Conservation (phyloP, 495 filamentous ascomycete species). For the Diplogelasinospora grovesii region DNA sequence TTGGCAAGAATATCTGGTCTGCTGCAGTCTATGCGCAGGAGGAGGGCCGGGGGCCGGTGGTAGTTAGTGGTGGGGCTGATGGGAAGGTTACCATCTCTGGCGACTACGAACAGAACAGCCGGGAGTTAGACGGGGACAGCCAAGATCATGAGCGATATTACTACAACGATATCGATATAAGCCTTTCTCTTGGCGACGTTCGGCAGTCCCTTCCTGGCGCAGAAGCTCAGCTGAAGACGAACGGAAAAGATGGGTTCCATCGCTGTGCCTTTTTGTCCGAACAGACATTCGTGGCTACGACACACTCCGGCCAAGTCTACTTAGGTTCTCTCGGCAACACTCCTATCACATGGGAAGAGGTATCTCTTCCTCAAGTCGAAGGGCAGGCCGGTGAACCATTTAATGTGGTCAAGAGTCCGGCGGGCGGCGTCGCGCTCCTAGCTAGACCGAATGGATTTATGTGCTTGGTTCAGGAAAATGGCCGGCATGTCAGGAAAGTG, state of each 20-base stretch:
- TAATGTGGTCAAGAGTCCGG: slow-evolving; percentile 34
- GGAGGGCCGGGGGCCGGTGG: slow-evolving; percentile 22
- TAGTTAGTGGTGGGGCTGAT: slow-evolving; percentile 87
- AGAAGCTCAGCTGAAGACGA: slow-evolving; percentile 1
- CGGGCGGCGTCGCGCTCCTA: slow-evolving; percentile 38
- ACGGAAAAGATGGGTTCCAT: slow-evolving; percentile 46
- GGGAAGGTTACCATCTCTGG: slow-evolving; percentile 48
- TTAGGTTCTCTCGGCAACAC: slow-evolving; percentile 33
- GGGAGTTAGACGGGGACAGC: background rate
- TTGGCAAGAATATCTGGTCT: slow-evolving; percentile 91
- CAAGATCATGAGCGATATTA: background rate
- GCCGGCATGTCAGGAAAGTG: slow-evolving; percentile 21
- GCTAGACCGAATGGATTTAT: slow-evolving; percentile 50
- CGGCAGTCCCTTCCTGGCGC: background rate
- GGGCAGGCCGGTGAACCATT: slow-evolving; percentile 34
- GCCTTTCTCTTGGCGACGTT: slow-evolving; percentile 16
- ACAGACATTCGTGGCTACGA: slow-evolving; percentile 50
- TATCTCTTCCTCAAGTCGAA: slow-evolving; percentile 25
- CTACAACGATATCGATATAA: slow-evolving; percentile 12
- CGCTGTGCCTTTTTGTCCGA: slow-evolving; percentile 59
- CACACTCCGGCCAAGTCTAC: slow-evolving; percentile 54
- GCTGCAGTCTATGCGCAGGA: slow-evolving; percentile 38
- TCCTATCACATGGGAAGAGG: slow-evolving; percentile 33
- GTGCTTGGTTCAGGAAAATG: slow-evolving; percentile 31
- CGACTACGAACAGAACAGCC: slow-evolving; percentile 8